phyloP scores from a whole-genome alignment of 1,139 yeast genomes.

The Lodderomyces oxycetoniae region DNA sequence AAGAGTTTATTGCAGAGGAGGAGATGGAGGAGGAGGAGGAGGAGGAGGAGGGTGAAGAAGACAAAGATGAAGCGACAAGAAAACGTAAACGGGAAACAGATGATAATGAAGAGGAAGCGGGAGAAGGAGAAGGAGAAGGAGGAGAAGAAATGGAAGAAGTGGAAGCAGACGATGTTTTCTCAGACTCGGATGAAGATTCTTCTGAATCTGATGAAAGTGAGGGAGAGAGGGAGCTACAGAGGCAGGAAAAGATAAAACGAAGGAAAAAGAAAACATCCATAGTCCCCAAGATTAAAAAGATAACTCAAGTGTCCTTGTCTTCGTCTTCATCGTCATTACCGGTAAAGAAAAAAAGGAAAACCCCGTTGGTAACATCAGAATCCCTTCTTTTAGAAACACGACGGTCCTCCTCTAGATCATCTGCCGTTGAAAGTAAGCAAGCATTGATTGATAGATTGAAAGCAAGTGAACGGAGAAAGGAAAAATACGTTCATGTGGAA shows the following conservation, averaged over 20 bases:
- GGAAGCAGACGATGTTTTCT: slow-evolving; percentile 41
- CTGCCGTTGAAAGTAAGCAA: slow-evolving; percentile 75
- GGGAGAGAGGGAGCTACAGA: slow-evolving; percentile 62
- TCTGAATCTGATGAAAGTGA: slow-evolving; percentile 56
- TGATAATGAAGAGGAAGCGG: no score
- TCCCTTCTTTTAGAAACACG: slow-evolving; percentile 47
- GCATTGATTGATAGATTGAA: slow-evolving; percentile 71
- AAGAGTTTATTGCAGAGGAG: slow-evolving; percentile 54
- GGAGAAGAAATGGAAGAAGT: slow-evolving; percentile 15
- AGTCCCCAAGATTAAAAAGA: slow-evolving; percentile 46
- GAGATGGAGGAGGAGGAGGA: slow-evolving; percentile 20
- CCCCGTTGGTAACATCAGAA: slow-evolving; percentile 37
- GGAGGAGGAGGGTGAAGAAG: slow-evolving; percentile 12
- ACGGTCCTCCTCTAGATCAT: slow-evolving; percentile 72
- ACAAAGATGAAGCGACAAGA: slow-evolving; percentile 7
- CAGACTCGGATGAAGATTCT: slow-evolving; percentile 50
- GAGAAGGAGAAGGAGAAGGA: slow-evolving; percentile 6
- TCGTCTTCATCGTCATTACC: background rate
- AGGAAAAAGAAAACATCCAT: slow-evolving; percentile 23
- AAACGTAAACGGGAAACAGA: background rate
- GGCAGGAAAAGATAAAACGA: slow-evolving; percentile 43
- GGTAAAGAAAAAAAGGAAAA: slow-evolving; percentile 16
- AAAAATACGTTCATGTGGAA: slow-evolving; percentile 37
- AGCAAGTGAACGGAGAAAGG: slow-evolving; percentile 65
- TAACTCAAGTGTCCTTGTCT: slow-evolving; percentile 13